These are phyloP conservation scores for Astrothelium macrocarpum DNA, from an alignment of 495 filamentous ascomycete genomes.

Conservation along the genomic window DNA sequence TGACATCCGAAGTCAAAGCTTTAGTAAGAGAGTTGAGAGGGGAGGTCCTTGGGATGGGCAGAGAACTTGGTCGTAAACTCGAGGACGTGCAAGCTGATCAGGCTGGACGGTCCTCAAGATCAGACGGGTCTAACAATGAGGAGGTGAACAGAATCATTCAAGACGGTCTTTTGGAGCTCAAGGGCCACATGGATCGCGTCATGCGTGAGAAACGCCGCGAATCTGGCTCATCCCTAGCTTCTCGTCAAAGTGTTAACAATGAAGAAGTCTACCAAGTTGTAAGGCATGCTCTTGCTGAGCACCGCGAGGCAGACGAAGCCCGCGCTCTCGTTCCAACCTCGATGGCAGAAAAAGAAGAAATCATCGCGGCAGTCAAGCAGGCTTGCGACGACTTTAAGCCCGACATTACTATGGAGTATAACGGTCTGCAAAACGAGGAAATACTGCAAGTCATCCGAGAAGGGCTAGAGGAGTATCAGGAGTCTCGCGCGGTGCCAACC, in stretches of 20 bases:
- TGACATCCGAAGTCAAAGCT: constrained; percentile 84
- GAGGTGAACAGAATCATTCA: constrained; percentile 71
- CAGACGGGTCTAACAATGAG: constrained; percentile 38
- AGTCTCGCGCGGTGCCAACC: constrained; percentile 40
- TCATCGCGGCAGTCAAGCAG: constrained; percentile 73
- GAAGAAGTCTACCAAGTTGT: constrained; percentile 75
- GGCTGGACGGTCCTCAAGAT: constrained; percentile 21
- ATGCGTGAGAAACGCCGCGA: constrained; percentile 66
- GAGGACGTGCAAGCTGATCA: constrained; percentile 50
- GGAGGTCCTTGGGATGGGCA: constrained; percentile 87
- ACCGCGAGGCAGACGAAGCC: constrained; percentile 13
- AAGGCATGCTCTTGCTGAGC: constrained; percentile 64
- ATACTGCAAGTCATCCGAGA: constrained; percentile 75
- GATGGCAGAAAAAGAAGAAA: constrained; percentile 51
- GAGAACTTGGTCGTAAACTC: constrained; percentile 73
- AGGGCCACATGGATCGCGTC: constrained; percentile 64
- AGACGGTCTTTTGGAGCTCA: constrained; percentile 67
- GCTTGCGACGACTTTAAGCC: constrained; percentile 89
- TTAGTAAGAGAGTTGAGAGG: constrained; percentile 80
- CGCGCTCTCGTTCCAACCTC: background rate
- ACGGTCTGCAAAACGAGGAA: constrained; percentile 79
- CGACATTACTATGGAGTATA: constrained; percentile 80
- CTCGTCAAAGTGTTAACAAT: constrained; percentile 52
- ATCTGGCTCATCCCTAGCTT: constrained; percentile 43
- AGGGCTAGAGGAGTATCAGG: constrained; percentile 67